Evolutionary conservation across 2,329 filamentous ascomycete genomes (phyloP).

Genomic region (Neurospora crassa): DNA sequence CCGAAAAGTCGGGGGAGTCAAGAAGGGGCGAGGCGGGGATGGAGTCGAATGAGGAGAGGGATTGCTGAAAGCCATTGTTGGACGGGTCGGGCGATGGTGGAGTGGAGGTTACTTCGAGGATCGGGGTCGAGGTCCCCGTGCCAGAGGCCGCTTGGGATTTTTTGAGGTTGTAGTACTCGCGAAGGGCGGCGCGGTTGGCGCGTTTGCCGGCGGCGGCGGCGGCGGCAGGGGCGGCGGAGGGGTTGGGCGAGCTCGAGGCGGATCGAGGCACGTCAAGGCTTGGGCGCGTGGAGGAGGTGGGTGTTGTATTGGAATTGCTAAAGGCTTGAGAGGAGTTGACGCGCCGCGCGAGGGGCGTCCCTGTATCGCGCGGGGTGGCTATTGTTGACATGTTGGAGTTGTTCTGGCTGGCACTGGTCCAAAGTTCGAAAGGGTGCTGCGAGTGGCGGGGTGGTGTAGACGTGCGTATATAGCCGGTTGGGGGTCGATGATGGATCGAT

Average conservation of each 20-base stretch:
- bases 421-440: not conserved
- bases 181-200: conserved; percentile 74
- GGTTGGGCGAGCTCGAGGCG: conserved; percentile 44
- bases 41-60: conserved; percentile 30
- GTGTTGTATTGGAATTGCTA: conserved; percentile 44
- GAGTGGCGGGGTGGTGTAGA: not conserved
- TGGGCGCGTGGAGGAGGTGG: conserved; percentile 65
- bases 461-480: not conserved
- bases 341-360: conserved; percentile 49
- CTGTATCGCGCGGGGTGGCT: conserved; percentile 49
- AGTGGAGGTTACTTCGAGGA: conserved; percentile 34
- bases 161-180: conserved; percentile 89
- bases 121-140: conserved; percentile 26
- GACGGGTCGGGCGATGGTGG: not conserved
- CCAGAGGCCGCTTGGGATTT: conserved; percentile 26
- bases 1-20: conserved; percentile 63
- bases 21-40: conserved; percentile 56
- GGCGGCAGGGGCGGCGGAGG: conserved; percentile 15
- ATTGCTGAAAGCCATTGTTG: not conserved
- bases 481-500: not conserved
- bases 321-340: conserved; percentile 39
- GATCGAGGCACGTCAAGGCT: conserved; percentile 60
- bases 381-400: conserved; percentile 49
- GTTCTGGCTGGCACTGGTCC: not conserved
- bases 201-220: conserved; percentile 27